phyloP scores from a whole-genome alignment of 257 asterid species.

The Cinchona pubescens region DNA sequence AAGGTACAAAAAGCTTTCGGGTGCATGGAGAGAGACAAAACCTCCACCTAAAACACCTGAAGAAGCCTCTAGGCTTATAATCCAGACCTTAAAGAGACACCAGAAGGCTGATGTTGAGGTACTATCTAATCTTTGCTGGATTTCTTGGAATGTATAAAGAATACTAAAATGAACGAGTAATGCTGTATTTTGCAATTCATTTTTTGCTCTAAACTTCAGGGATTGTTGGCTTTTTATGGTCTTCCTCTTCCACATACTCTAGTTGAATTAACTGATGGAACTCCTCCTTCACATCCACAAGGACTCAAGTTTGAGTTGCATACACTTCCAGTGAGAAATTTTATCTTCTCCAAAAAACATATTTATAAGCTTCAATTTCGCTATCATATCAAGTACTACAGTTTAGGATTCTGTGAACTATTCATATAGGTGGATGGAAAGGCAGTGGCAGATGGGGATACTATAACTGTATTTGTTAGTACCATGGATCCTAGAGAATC shows the following conservation, averaged over 20 bases:
- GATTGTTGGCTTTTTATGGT: conserved; percentile 68
- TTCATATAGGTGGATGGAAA: conserved; percentile 69
- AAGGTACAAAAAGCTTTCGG: conserved; percentile 87
- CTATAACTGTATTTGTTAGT: conserved; percentile 72
- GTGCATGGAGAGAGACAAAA: conserved; percentile 83
- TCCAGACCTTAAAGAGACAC: conserved; percentile 69
- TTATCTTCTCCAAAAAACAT: neutral
- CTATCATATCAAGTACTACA: too few species aligned
- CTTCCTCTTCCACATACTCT: conserved; percentile 69
- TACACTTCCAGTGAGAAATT: conserved; percentile 75
- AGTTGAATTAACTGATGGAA: conserved; percentile 54
- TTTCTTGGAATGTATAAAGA: neutral
- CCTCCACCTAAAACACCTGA: conserved; percentile 89
- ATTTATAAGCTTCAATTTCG: neutral
- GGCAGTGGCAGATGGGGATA: conserved; percentile 98
- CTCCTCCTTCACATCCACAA: conserved; percentile 46
- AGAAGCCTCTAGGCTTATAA: conserved; percentile 80
- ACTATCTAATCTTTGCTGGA: neutral
- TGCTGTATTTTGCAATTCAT: neutral
- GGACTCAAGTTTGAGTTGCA: conserved; percentile 77
- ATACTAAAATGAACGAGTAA: neutral
- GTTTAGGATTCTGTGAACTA: neutral
- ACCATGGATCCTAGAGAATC: conserved; percentile 61
- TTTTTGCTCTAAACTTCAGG: conserved; percentile 32
- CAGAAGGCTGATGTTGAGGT: conserved; percentile 97